Conservation (phyloP, 2,329 filamentous ascomycete genomes). For the Colletotrichum tamarilloi region DNA sequence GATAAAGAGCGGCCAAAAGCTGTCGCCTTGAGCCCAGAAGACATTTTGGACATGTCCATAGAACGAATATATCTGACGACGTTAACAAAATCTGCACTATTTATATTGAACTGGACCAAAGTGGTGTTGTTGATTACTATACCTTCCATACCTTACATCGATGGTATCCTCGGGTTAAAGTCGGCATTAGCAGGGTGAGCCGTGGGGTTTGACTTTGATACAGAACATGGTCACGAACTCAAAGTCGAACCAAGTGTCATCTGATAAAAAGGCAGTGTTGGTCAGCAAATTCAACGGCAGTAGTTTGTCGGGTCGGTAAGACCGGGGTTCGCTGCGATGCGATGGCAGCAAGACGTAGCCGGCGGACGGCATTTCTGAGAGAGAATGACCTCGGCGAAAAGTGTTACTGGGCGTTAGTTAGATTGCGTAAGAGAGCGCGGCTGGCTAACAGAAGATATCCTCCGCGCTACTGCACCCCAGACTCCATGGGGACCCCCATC, state of each 20-base stretch:
- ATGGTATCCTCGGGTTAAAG: neutral
- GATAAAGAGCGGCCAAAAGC: neutral
- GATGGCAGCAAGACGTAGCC: neutral
- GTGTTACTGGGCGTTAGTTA: conserved; percentile 13
- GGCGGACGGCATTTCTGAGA: neutral
- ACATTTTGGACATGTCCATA: too few relatives aligned
- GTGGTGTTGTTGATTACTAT: neutral
- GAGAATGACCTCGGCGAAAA: neutral
- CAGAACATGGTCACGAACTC: neutral
- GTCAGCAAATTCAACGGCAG: neutral
- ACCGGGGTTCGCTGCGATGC: neutral
- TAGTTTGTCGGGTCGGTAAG: neutral
- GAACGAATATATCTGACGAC: neutral
- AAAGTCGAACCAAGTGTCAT: conserved; percentile 10
- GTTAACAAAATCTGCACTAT: neutral
- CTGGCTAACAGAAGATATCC: neutral
- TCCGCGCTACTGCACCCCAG: conserved; percentile 31
- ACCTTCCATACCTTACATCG: neutral
- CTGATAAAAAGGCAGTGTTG: neutral
- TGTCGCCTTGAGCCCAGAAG: neutral
- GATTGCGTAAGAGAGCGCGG: fast-evolving
- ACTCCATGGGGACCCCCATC: conserved; percentile 5
- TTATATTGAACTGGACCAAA: neutral
- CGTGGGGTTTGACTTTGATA: conserved; percentile 5
- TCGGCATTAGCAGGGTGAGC: neutral